Evolutionary conservation across 1,284 basidiomycete genomes (phyloP).

Genomic region (Cutaneotrichosporon spelunceum): DNA sequence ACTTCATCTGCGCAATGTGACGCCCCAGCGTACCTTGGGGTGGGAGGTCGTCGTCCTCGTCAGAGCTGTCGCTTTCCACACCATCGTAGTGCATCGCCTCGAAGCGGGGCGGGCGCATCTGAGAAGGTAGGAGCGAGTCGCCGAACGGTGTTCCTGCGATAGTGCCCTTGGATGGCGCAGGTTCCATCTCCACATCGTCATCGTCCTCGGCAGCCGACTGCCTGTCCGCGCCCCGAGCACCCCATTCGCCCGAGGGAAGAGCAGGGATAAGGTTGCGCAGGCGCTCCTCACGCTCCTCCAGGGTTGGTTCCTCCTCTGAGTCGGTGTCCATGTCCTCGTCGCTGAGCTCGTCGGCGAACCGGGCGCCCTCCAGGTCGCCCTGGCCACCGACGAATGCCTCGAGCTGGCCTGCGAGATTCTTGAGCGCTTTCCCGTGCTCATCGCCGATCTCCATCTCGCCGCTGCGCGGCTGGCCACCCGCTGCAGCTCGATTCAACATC

Average conservation of each 20-base stretch:
- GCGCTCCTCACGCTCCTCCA: constrained; percentile 40
- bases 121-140: constrained; percentile 44
- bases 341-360: constrained; percentile 65
- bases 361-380: constrained; percentile 79
- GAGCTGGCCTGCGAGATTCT: constrained; percentile 75
- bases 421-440: constrained; percentile 66
- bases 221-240: constrained; percentile 28
- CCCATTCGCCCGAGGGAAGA: constrained; percentile 52
- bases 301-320: constrained; percentile 32
- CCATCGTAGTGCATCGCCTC: constrained; percentile 77
- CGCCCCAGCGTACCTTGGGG: constrained; percentile 38
- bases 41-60: constrained; percentile 56
- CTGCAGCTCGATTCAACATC: constrained; percentile 39
- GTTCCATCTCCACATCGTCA: constrained; percentile 11
- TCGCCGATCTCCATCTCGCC: constrained; percentile 43
- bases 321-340: constrained; percentile 53
- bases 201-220: neutral
- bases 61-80: constrained; percentile 67
- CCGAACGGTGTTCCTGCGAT: constrained; percentile 16
- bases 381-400: constrained; percentile 80
- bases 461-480: constrained; percentile 8
- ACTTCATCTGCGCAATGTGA: constrained; percentile 40
- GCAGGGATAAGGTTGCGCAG: constrained; percentile 50
- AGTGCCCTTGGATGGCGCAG: constrained; percentile 3
- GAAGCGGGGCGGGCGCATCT: constrained; percentile 68